A percentile compares a stretch with the other conserved stretches of the same genome.
These are phyloP conservation scores for Lachnellula occidentalis DNA, from an alignment of 2,329 filamentous ascomycete genomes.

Conservation along the genomic window DNA sequence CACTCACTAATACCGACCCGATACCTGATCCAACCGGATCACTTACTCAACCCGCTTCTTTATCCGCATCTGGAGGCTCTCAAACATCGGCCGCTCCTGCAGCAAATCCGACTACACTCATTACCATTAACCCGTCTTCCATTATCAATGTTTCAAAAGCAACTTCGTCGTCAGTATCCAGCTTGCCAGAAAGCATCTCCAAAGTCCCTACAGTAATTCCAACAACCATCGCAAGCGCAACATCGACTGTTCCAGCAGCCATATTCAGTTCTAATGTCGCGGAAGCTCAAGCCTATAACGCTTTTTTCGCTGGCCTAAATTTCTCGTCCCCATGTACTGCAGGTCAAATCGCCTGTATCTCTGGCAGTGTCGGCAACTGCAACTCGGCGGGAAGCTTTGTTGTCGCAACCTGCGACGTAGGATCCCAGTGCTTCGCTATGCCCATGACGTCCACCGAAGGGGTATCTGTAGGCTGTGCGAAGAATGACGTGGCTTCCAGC, in stretches of 20 bases:
- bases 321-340: conserved; percentile 41
- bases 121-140: conserved; percentile 8
- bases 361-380: conserved; percentile 45
- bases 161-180: not conserved
- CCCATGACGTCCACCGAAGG: conserved; percentile 46
- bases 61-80: conserved; percentile 5
- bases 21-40: conserved; percentile 6
- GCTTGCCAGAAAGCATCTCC: not conserved
- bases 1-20: conserved; percentile 21
- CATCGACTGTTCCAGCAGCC: conserved; percentile 13
- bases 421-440: conserved; percentile 45
- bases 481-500: conserved; percentile 35
- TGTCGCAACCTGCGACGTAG: conserved; percentile 32
- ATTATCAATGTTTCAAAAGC: not conserved
- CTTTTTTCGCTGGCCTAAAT: conserved; percentile 24
- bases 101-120: conserved; percentile 2
- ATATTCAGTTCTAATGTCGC: conserved; percentile 29
- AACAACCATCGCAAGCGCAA: conserved; percentile 1
- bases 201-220: not conserved
- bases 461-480: conserved; percentile 44
- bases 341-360: conserved; percentile 48
- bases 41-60: not conserved
- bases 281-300: conserved; percentile 24
- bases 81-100: conserved; percentile 3
- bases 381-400: conserved; percentile 36